Percentiles rank a stretch among this genome's conserved stretches.
These are phyloP conservation scores for Diplodia mutila DNA, from an alignment of 2,329 filamentous ascomycete species.

Conservation along the genomic window DNA sequence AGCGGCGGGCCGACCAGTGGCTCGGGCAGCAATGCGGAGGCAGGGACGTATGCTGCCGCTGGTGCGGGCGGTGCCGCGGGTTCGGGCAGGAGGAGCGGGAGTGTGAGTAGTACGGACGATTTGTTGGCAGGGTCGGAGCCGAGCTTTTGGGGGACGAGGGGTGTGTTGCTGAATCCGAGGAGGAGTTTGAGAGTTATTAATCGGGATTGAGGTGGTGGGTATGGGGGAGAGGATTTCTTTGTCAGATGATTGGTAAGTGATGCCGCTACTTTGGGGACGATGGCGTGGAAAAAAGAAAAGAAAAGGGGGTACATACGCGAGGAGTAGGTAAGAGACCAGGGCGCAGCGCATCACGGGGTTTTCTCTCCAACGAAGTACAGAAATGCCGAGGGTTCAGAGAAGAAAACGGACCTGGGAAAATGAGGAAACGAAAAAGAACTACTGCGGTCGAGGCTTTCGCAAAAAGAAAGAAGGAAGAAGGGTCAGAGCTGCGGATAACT, in stretches of 20 bases:
- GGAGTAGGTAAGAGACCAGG: too few relatives aligned
- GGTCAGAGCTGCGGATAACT: too few relatives aligned
- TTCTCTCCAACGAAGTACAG: too few relatives aligned
- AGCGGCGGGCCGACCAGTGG: constrained; percentile 33
- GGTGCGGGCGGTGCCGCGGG: constrained; percentile 24
- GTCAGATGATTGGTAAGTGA: background rate
- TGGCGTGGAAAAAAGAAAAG: too few relatives aligned
- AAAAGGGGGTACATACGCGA: too few relatives aligned
- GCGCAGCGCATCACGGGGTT: too few relatives aligned
- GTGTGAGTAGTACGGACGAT: constrained; percentile 60
- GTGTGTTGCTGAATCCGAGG: constrained; percentile 68
- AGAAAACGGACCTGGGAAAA: too few relatives aligned
- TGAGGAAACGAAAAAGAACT: too few relatives aligned
- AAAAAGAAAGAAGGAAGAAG: too few relatives aligned
- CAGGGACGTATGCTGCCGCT: constrained; percentile 5
- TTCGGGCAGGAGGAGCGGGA: constrained; percentile 34
- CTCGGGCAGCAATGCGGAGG: constrained; percentile 27
- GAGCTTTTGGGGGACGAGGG: constrained; percentile 65
- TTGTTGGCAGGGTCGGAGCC: constrained; percentile 67
- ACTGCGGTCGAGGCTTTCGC: too few relatives aligned
- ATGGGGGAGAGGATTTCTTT: background rate
- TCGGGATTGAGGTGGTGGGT: constrained; percentile 45
- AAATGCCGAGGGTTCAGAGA: too few relatives aligned
- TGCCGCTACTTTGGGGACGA: too few relatives aligned
- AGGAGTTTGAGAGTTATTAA: constrained; percentile 73